Evolutionary conservation across 371 early-diverging fungal species (phyloP).

Genomic region (Mucor sp.): DNA sequence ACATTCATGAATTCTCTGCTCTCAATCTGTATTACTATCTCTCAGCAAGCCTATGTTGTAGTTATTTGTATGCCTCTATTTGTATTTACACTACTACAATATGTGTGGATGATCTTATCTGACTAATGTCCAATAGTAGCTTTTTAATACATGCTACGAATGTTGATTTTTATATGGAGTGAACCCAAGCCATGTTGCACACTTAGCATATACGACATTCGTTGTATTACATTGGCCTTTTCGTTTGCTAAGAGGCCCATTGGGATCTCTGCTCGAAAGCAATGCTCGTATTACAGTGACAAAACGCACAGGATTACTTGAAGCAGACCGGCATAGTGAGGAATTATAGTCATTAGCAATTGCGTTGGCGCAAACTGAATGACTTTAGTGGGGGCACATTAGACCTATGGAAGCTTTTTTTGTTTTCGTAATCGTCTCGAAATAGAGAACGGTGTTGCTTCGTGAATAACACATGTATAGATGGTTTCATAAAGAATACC

Average conservation of each 20-base stretch:
- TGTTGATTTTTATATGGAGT: too few species aligned
- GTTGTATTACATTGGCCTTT: neutral
- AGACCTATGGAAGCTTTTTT: neutral
- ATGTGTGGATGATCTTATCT: neutral
- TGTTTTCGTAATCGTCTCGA: neutral
- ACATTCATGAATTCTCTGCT: neutral
- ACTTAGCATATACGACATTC: neutral
- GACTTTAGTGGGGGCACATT: neutral
- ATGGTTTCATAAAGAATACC: neutral
- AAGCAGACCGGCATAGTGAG: neutral
- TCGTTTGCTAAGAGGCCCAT: neutral
- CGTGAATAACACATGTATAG: neutral
- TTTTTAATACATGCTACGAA: too few species aligned
- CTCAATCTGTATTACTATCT: neutral
- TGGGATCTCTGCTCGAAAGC: neutral
- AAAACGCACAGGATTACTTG: neutral
- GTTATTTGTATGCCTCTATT: too few species aligned
- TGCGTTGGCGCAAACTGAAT: neutral
- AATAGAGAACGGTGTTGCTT: neutral
- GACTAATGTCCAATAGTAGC: neutral
- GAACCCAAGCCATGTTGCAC: too few species aligned
- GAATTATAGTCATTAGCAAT: neutral
- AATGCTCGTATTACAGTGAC: neutral
- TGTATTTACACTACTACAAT: neutral
- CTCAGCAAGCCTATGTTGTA: too few species aligned